Conservation (phyloP, 805 yeast genomes). For the Candida dendrica region DNA sequence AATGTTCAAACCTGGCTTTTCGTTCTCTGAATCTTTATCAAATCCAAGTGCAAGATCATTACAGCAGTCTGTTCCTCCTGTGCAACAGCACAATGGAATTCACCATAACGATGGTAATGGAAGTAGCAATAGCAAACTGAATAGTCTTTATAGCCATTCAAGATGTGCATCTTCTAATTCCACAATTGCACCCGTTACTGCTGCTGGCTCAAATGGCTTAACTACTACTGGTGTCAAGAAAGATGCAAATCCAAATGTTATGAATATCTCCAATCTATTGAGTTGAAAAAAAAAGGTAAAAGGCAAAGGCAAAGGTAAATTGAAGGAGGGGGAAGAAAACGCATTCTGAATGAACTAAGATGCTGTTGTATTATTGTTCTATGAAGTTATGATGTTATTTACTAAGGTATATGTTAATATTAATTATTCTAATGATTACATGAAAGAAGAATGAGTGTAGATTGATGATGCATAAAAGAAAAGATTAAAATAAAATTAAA, state of each 20-base stretch:
- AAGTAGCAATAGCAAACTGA: neutral
- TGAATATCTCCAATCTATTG: constrained; percentile 16
- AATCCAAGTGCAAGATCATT: neutral
- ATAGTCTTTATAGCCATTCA: neutral
- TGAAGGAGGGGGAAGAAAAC: no score
- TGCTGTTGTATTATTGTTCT: no score
- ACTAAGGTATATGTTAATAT: neutral
- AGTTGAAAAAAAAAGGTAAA: constrained; percentile 3
- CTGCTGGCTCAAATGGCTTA: neutral
- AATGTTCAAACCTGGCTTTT: neutral
- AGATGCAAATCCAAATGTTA: constrained; percentile 6
- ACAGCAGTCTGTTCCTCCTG: constrained; percentile 1
- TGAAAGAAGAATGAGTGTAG: neutral
- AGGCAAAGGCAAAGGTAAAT: no score
- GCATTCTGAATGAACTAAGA: no score
- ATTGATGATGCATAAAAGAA: neutral
- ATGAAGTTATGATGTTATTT: neutral
- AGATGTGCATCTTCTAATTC: neutral
- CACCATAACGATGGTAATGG: no score
- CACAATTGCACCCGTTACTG: neutral
- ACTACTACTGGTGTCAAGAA: neutral
- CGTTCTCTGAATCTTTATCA: neutral
- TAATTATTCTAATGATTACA: neutral
- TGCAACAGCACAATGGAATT: neutral
- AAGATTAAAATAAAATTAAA: no score